phyloP scores from a whole-genome alignment of 257 asterid genomes.

The Solanum chiquidenum region DNA sequence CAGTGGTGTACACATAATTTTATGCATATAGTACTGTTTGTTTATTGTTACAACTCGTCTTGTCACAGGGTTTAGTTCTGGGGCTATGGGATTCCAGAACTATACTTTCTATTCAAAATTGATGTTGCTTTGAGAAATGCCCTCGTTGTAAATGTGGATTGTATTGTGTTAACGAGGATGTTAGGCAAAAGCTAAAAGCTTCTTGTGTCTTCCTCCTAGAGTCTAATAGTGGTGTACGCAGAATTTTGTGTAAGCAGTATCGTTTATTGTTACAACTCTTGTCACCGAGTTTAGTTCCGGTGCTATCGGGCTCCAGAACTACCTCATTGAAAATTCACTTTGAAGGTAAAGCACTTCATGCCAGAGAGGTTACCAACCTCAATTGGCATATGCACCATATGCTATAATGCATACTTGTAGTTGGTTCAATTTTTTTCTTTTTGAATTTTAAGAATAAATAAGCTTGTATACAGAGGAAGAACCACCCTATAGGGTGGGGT shows the following conservation, averaged over 20 bases:
- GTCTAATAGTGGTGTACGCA: neutral
- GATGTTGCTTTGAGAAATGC: slow-evolving; percentile 20
- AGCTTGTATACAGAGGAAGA: neutral
- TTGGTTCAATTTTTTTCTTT: neutral
- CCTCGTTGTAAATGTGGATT: slow-evolving; percentile 86
- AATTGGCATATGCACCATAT: neutral
- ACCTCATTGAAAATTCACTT: neutral
- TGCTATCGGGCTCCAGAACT: neutral
- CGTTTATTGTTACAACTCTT: neutral
- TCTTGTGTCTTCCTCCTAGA: slow-evolving; percentile 6
- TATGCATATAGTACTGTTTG: neutral
- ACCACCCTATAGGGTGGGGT: too few relatives aligned
- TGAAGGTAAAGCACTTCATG: neutral
- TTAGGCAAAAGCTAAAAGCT: slow-evolving; percentile 4
- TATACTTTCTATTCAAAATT: neutral
- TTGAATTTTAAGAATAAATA: neutral
- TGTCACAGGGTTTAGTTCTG: neutral
- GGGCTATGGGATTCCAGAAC: neutral
- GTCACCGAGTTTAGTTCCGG: neutral
- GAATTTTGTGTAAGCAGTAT: neutral
- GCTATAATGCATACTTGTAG: neutral
- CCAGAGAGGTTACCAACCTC: neutral
- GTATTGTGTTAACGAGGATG: slow-evolving; percentile 15
- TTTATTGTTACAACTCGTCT: neutral
- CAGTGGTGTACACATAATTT: neutral